Base-by-base conservation (phyloP, 2,329 filamentous ascomycete genomes). In the Sarocladium kiliense region DNA sequence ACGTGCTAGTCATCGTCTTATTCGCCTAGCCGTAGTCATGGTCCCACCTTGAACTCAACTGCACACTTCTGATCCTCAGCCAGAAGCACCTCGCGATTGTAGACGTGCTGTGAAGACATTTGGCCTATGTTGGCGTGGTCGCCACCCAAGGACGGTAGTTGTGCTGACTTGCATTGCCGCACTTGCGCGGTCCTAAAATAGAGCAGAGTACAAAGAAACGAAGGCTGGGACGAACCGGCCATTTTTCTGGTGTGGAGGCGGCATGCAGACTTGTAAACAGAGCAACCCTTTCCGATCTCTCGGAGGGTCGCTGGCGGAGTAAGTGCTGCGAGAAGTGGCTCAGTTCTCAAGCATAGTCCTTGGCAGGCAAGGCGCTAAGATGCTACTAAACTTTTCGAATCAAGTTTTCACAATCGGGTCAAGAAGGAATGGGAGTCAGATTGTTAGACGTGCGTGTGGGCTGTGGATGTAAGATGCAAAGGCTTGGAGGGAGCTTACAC, bases 101-200 rank as follows among this genome's bases (percentile, higher is more conserved):
- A n/a, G n/a, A n/a, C n/a, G n/a, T n/a, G n/a, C n/a, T n/a, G n/a
- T n/a, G n/a, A n/a, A n/a, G n/a, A n/a, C n/a, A n/a, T n/a, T n/a
- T n/a, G n/a, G n/a, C n/a, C 30, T n/a, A 39, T 16, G 11, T n/a
- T 25, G 11, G 10, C 7, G 3, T 23, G n/a, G 21, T 44, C 41
- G 41, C 41, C 41, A 44, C 41, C 41, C 6, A 16, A 25, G 7
- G 19, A 18, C 44, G 44, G 44, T 49, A 49, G 23, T 49, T 32
- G 26, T 32, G 44, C 44, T 49, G 44, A 49, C 44, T 25, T 49
- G 44, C 44, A 49, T 49, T 49, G 44, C 44, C 26, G 44, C 44
- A 32, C 11, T 5, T 25, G 16, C 6, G 44, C 23, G 27, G n/a
- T 51, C 47, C 47, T 11, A 36, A 51, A 51, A 51, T 51, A 51